Base-by-base conservation (phyloP, 345 rosid species). In the Brassica carinata region DNA sequence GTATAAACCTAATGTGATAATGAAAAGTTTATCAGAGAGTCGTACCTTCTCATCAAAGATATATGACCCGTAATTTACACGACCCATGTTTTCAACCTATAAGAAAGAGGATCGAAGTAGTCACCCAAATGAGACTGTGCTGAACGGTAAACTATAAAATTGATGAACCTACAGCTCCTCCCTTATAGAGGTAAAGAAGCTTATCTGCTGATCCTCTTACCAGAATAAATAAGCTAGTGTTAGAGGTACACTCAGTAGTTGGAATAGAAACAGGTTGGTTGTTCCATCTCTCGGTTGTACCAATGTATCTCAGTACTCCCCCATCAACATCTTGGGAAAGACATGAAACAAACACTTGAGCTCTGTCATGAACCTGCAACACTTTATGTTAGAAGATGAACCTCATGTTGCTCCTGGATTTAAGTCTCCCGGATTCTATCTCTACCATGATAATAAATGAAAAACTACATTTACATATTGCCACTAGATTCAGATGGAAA, bases 41-140 rank as follows among this genome's bases (percentile, higher is more conserved):
- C 19, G 78, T 86, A 88, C 99, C 98, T 95, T 95, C 77, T 82
- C 83, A 82, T 95, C 99, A 85, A 88, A 92, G 64, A 90, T 18
- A 88, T 87, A 89, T 30, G 76, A 78, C 26, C 99, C 99, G 77
- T 92, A 91, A 80, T 95, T 95, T 69, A 92, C 87, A 10, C 90
- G 97, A 30, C 99, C 99, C 96, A 90, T 86, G 85, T 95, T 95
- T 84, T 95, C 99, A 84, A 95, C 99, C 98, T 95, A 80, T 7
- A 84, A 71, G 70, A 84, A 71, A 19, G 33, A 18, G 23, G 68
- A 69, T 17, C 23, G 34, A 8, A 36, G 23, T 55, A 66, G 26
- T 72, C 38, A 61, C 27, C 30, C 45, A 58, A 59, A 69, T 62
- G 38, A n/a, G n/a, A 15, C 58, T 64, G 48, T 53, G n/a, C 18